Evolutionary conservation across 2,329 filamentous ascomycete species (phyloP).

Genomic region (Dichotomopilus funicola): DNA sequence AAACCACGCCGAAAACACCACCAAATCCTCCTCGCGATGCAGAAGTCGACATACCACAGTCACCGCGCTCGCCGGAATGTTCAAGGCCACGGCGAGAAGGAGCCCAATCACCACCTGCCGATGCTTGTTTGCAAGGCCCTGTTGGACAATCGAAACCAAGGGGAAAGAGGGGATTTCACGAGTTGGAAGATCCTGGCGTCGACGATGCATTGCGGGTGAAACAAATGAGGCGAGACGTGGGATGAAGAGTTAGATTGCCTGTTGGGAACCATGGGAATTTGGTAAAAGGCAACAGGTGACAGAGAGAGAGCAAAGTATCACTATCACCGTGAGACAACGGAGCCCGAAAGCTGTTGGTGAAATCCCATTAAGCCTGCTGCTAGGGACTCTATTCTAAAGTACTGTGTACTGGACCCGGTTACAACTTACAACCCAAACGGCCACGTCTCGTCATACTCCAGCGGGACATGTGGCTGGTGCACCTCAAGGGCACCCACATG

Average conservation of each 20-base stretch:
- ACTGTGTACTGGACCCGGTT: background rate
- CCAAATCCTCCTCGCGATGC: background rate
- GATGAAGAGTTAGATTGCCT: background rate
- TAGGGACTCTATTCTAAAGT: too few species aligned
- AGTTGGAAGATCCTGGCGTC: background rate
- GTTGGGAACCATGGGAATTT: too few species aligned
- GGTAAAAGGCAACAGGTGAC: too few species aligned
- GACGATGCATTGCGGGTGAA: background rate
- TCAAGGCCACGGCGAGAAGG: background rate
- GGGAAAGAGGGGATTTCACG: conserved; percentile 1
- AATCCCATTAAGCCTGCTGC: too few species aligned
- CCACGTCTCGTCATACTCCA: conserved; percentile 43
- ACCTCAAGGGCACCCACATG: conserved; percentile 40
- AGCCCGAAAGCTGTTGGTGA: too few species aligned
- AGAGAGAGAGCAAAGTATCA: too few species aligned
- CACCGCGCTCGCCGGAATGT: background rate
- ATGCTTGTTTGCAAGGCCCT: background rate
- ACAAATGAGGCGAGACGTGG: conserved; percentile 1
- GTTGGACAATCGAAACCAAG: conserved; percentile 4
- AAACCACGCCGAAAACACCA: background rate
- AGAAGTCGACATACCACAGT: background rate
- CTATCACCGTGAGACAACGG: too few species aligned
- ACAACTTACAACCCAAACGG: conserved; percentile 40
- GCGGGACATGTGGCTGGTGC: conserved; percentile 36
- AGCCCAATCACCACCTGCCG: background rate